Evolutionary conservation across 768 basidiomycete species (phyloP).

Genomic region (Clavulina sp.): DNA sequence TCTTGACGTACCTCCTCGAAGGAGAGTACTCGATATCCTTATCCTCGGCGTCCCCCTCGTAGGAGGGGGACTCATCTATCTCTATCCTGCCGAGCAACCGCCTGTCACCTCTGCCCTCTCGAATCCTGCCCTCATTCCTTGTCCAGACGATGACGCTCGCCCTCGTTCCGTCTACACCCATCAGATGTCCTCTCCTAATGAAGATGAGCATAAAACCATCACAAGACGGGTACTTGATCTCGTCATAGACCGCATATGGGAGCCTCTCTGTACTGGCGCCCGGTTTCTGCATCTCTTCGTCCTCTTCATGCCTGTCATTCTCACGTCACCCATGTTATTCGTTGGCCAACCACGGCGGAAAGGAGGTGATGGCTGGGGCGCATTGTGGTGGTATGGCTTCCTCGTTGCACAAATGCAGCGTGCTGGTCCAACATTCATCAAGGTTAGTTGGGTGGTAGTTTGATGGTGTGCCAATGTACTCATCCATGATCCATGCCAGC

Average conservation of each 20-base stretch:
- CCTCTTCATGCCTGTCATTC: slow-evolving; percentile 76
- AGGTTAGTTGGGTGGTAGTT: slow-evolving; percentile 38
- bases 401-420: slow-evolving; percentile 79
- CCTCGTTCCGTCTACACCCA: slow-evolving; percentile 15
- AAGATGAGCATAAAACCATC: slow-evolving; percentile 32
- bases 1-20: no score
- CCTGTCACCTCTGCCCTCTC: slow-evolving; percentile 33
- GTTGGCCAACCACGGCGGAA: slow-evolving; percentile 29
- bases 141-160: slow-evolving; percentile 14
- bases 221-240: slow-evolving; percentile 28
- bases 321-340: slow-evolving; percentile 70
- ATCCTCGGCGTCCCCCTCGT: background rate
- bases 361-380: slow-evolving; percentile 75
- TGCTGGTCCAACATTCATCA: slow-evolving; percentile 94
- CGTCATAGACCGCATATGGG: slow-evolving; percentile 48
- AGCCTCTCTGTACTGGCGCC: slow-evolving; percentile 65
- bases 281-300: slow-evolving; percentile 70
- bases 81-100: slow-evolving; percentile 25
- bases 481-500: slow-evolving; percentile 26
- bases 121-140: slow-evolving; percentile 32
- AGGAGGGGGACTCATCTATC: background rate
- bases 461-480: background rate
- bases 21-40: no score
- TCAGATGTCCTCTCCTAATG: slow-evolving; percentile 48
- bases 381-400: slow-evolving; percentile 93